phyloP scores from a whole-genome alignment of 371 early-diverging fungal species.

The Rhizopus sp. region DNA sequence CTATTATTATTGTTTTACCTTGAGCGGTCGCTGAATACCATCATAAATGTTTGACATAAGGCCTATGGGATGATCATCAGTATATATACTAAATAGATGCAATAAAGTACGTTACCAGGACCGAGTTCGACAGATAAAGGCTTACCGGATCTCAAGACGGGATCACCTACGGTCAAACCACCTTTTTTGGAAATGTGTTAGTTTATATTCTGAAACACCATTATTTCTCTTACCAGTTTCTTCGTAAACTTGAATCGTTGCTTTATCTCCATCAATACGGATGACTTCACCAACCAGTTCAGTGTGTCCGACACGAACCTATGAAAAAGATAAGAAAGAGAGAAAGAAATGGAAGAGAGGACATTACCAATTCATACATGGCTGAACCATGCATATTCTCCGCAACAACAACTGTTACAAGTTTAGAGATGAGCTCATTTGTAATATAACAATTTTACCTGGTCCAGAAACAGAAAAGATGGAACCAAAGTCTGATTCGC shows the following conservation, averaged over 20 bases:
- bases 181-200: conserved; percentile 54
- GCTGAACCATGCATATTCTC: conserved; percentile 99
- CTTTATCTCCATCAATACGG: conserved; percentile 98
- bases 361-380: conserved; percentile 98
- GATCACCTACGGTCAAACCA: conserved; percentile 99
- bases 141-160: conserved; percentile 96
- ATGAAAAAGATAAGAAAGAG: conserved; percentile 3
- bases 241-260: conserved; percentile 99
- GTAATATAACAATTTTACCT: conserved; percentile 56
- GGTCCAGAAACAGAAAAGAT: conserved; percentile 99
- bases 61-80: conserved; percentile 43
- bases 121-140: conserved; percentile 99
- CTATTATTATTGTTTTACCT: conserved; percentile 33
- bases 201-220: conserved; percentile 15
- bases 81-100: background rate
- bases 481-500: conserved; percentile 88
- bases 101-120: conserved; percentile 70
- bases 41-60: conserved; percentile 99
- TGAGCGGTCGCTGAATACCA: conserved; percentile 99
- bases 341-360: background rate
- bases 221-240: conserved; percentile 84
- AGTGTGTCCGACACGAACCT: conserved; percentile 98
- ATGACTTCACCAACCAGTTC: conserved; percentile 99
- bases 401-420: conserved; percentile 90
- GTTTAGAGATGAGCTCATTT: background rate